Evolutionary conservation across 75 land plant species (phyloP), one percentile per base, ranked within the genome.

Genomic region (Pinus tabuliformis): DNA sequence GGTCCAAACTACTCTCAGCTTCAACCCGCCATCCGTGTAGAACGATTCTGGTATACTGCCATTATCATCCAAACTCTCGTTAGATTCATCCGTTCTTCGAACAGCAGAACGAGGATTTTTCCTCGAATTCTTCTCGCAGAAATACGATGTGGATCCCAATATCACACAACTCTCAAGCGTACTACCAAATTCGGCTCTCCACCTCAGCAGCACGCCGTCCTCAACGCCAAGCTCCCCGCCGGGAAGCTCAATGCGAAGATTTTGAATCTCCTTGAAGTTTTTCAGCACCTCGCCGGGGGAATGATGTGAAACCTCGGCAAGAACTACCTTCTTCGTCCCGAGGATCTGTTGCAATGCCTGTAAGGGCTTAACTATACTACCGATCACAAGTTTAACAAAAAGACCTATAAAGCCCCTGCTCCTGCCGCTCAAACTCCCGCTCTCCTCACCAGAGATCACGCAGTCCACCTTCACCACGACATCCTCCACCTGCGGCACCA

Each of bases 141-240:
- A 39, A 21, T 30, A 74, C 13, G 76, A 74, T 9, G 72, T 70
- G 1, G 76, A 95, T 6, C 91, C 95, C 6, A 95, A 82, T 28
- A 95, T 92, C 36, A 91, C 95, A 73, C 98, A 95, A 76, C 79
- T 85, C 75, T 92, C 95, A 14, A 96, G 87, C 0, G 99, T 91
- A 65, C 95, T 91, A 2, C 99, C 99, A 58, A 94, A 96, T 77
- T 88, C 90, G 2, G 99, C 99, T 75, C 75, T 87, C 99, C 99
- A 96, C 60, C 91, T 89, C 60, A 96, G 71, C 56, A 95, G 72
- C 45, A 88, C 88, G 9, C 98, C 96, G 2, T 91, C 89, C 9
- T 95, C 98, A 20, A 88, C 83, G 42, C 99, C 96, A 16, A 93
- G 82, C 74, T 95, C 98, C 0, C 98, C 96, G 70, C 86, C 88